A percentile compares a stretch with the other conserved stretches of the same genome.
Evolutionary conservation across 164 flowering plant species (phyloP).

Genomic region (Cinnamomum chago): DNA sequence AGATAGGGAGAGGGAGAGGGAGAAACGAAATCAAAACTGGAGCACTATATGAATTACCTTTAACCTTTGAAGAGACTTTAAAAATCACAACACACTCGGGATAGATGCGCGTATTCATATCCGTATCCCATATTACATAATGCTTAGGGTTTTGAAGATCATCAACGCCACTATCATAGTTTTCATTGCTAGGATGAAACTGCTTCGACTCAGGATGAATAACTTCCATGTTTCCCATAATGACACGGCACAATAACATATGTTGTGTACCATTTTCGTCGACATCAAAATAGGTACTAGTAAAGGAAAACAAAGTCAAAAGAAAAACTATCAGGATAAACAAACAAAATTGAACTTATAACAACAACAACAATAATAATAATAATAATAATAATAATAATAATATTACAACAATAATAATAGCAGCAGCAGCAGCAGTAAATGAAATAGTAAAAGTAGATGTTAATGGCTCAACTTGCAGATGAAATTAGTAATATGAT

Average conservation of each 20-base stretch:
- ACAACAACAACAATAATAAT: not conserved
- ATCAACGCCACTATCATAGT: slow-evolving; percentile 87
- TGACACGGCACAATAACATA: slow-evolving; percentile 82
- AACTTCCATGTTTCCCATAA: slow-evolving; percentile 88
- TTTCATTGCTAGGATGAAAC: slow-evolving; percentile 62
- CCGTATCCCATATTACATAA: slow-evolving; percentile 72
- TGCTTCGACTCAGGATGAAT: slow-evolving; percentile 61
- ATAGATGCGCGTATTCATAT: slow-evolving; percentile 71
- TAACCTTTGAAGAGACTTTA: slow-evolving; percentile 43
- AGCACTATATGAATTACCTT: slow-evolving; percentile 49
- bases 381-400: not conserved
- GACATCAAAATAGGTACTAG: slow-evolving; percentile 73
- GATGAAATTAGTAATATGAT: not conserved
- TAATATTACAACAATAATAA: not conserved
- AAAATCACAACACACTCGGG: slow-evolving; percentile 88
- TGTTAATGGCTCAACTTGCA: no score
- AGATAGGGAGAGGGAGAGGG: not conserved
- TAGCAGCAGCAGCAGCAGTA: not conserved
- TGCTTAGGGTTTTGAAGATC: slow-evolving; percentile 51
- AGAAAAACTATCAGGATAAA: slow-evolving; percentile 33
- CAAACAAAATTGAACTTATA: not conserved
- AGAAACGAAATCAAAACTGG: not conserved
- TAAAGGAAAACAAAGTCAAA: slow-evolving; percentile 32
- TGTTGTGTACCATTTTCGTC: slow-evolving; percentile 84
- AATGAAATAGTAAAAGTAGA: not conserved